Evolutionary conservation across 2,329 filamentous ascomycete genomes (phyloP).

Genomic region (Sclerotinia minor): DNA sequence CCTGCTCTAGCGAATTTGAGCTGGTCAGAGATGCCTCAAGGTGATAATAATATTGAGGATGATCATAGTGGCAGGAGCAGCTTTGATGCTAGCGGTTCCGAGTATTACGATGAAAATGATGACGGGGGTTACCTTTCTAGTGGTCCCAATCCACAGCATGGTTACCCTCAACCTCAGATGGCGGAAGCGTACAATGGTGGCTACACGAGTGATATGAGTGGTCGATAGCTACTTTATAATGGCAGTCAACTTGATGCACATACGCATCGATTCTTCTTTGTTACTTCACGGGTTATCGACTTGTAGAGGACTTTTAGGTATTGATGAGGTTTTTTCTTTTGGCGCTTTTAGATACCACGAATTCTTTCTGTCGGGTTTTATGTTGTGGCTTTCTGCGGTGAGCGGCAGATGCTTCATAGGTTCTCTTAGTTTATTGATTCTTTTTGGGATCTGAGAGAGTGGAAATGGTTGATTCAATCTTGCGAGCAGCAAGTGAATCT

Average conservation of each 20-base stretch:
- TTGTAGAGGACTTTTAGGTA: conserved; percentile 16
- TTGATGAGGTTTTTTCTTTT: conserved; percentile 23
- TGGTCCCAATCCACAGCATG: conserved; percentile 40
- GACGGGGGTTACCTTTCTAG: conserved; percentile 65
- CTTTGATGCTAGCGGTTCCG: conserved; percentile 72
- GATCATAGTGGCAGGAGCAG: conserved; percentile 77
- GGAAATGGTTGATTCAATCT: not conserved
- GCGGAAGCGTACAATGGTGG: conserved; percentile 36
- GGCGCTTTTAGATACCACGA: conserved; percentile 41
- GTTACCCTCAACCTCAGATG: conserved; percentile 39
- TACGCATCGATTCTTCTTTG: conserved; percentile 18
- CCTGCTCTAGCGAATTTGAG: conserved; percentile 88
- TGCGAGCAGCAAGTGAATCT: not conserved
- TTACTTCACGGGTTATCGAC: conserved; percentile 21
- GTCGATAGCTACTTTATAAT: conserved; percentile 29
- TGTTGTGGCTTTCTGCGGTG: conserved; percentile 15
- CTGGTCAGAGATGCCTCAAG: conserved; percentile 75
- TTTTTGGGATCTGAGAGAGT: not conserved
- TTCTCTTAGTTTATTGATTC: not conserved
- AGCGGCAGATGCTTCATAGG: conserved; percentile 1
- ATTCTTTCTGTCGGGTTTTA: conserved; percentile 28
- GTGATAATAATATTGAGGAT: conserved; percentile 63
- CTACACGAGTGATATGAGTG: conserved; percentile 41
- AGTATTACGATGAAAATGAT: conserved; percentile 71
- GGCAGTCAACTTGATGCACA: not conserved